Evolutionary conservation across 257 asterid species (phyloP), one percentile per base, ranked within the genome.

Genomic region (Nicotiana attenuata): DNA sequence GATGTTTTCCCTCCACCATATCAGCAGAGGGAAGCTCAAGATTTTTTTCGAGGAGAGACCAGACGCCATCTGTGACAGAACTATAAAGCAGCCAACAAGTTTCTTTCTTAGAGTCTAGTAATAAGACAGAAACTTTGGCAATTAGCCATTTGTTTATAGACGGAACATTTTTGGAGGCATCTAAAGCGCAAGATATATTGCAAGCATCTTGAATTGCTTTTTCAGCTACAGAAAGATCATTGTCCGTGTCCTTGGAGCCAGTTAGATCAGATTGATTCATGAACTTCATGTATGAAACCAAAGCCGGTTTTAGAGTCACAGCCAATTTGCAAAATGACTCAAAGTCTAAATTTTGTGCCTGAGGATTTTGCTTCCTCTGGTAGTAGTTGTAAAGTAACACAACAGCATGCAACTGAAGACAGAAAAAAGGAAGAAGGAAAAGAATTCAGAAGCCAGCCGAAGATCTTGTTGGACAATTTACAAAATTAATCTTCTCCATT

Each of bases 381-480:
- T 90, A 94, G 86, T 91, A 94, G 87, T 94, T 94, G 93, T 94
- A 94, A 59, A 94, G 93, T 81, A 94, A 73, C 87, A 91, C 98
- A 83, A 92, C 94, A 29, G 96, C 95, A 78, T 88, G 97, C 90
- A 92, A 89, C 98, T 94, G 87, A 71, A 50, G 80, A 50, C 50
- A 57, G 53, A 6, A 35, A 31, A 64, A 80, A 45, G 24, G 47
- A 10, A 24, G 28, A 31, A 35, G 71, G 14, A 31, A 41, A 24
- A 64, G 67, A 19, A 26, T 26, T 56, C 41, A 26, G 31, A 81
- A 81, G 35, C 31, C 16, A 81, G 10, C 53, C n/a, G 52, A 7
- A 50, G 38, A 29, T 59, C 38, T 45, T 60, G 47, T 59, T 10
- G 15, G 67, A 57, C 22, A 65, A 76, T 60, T 33, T 55, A 67